Evolutionary conservation across 1,284 basidiomycete genomes (phyloP), one percentile per base, ranked within the genome.

Genomic region (Rhodotorula sp.): DNA sequence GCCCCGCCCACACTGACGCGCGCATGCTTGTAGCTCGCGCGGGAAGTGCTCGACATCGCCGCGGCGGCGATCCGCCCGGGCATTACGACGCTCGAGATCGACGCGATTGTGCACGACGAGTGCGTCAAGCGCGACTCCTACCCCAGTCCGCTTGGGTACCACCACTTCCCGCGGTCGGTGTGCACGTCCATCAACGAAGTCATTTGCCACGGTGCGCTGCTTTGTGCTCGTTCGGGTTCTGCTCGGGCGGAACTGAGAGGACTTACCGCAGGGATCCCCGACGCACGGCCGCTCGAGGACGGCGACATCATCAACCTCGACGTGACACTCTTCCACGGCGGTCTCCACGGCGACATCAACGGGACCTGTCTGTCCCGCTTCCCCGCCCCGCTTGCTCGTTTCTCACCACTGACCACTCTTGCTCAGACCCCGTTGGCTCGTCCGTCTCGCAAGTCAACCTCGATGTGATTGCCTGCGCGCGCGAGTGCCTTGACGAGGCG

Each of bases 261-360:
- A 5, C 39, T 19, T 15, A 44, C 19, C 25, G 44, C 80, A 81
- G 93, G 93, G 67, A 97, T 97, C 76, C 94, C 94, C 56, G 94
- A 97, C 83, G 86, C 91, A 78, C 85, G 94, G 68, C 91, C 90
- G 76, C 83, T 97, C 64, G 85, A 87, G 78, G 91, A 96, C 77
- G 94, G 94, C 37, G 95, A 97, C 82, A 97, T 97, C 78, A 84
- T 97, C 81, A 97, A 97, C 82, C 87, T 96, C 60, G 96, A 87
- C 72, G 85, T 87, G 7, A 82, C 85, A 13, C 79, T 86, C 80
- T 87, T 90, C 78, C 86, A 91, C 72, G 89, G 89, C 87, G 78
- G 75, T 48, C 92, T 88, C 83, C 95, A 97, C 83, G 89, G 87
- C 39, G 94, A 97, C 82, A 83, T 97, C 66, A 97, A 97, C 81